Evolutionary conservation across 2,329 filamentous ascomycete species (phyloP), one percentile per base, ranked within the genome.

Genomic region (Niveomyces coronatus): DNA sequence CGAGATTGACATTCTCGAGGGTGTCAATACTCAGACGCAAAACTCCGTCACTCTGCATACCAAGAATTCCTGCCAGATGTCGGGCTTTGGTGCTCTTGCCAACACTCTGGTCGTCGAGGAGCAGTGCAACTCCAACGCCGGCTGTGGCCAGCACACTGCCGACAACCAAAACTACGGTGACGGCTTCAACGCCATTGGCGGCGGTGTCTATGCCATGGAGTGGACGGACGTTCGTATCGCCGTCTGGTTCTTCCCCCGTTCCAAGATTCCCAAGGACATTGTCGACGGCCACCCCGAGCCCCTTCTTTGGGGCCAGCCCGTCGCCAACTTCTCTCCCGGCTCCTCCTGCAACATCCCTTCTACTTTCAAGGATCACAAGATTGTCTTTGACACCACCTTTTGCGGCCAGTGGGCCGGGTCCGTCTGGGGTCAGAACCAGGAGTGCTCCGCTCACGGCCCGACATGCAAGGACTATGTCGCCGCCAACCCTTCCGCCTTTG

Each of bases 321-420:
- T 71, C 2, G 84, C 82, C 9, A 67, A 66, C 23, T 95, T 93
- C 60, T 60, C 66, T 4, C 74, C 76, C 9, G 71, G 67, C 28
- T 75, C 72, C 1, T 68, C 65, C 40, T 95, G 89, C 60, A 64
- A 88, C 49, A 82, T 94, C 46, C 65, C 78, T 43, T 47, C 60
- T 2, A 71, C 80, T 57, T 93, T 95, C 64, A 64, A 64, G 43
- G 60, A 81, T 43, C 73, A 94, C 63, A 74, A 80, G 49, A 77
- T 95, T 45, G 74, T 89, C 45, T 79, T 91, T 58, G 77, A 89
- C 61, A 91, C 79, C 1, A 83, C 82, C 5, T 85, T 94, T 57
- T 95, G 88, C 58, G 88, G 88, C 15, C 75, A 82, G 53, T 94
- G 87, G 87, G 87, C 87, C 7, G 85, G 85, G 17, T 55, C 64